These are phyloP conservation scores for Periconia digitata DNA, from an alignment of 2,329 filamentous ascomycete species.

Conservation along the genomic window DNA sequence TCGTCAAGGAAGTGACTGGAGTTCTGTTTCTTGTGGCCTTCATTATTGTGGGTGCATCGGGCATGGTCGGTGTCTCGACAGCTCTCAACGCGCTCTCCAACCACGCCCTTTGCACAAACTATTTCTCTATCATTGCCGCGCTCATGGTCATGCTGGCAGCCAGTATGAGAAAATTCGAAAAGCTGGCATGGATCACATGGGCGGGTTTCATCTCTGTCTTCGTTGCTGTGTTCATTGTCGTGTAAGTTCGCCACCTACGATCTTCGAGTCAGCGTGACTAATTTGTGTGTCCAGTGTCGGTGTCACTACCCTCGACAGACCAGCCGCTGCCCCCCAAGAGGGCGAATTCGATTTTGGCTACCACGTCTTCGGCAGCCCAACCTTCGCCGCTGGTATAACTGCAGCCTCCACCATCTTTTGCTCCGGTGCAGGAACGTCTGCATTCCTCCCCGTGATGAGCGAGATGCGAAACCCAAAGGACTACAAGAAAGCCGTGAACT, in stretches of 20 bases:
- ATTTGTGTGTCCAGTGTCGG: no score
- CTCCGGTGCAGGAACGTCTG: conserved; percentile 60
- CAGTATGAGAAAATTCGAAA: conserved; percentile 60
- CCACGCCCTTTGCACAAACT: conserved; percentile 62
- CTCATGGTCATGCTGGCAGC: conserved; percentile 51
- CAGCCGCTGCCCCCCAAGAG: conserved; percentile 61
- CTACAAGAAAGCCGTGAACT: conserved; percentile 62
- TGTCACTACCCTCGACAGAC: conserved; percentile 59
- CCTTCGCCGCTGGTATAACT: conserved; percentile 61
- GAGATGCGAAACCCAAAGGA: conserved; percentile 64
- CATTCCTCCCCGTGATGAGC: conserved; percentile 65
- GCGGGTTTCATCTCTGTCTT: conserved; percentile 62
- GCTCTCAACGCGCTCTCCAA: conserved; percentile 63
- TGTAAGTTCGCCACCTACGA: conserved; percentile 26
- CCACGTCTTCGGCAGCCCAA: conserved; percentile 57
- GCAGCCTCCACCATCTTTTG: conserved; percentile 61
- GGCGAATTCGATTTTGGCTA: conserved; percentile 64
- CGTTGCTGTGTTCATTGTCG: conserved; percentile 59
- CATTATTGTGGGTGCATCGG: conserved; percentile 58
- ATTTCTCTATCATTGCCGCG: conserved; percentile 60
- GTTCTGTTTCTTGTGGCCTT: conserved; percentile 61
- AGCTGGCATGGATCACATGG: conserved; percentile 65
- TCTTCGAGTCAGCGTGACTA: no score
- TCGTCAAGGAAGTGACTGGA: conserved; percentile 57
- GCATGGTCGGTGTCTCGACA: conserved; percentile 62